These are phyloP conservation scores for sorghum (Sorghum bicolor) DNA, from an alignment of 176 grass and related monocot genomes.

Conservation along the genomic window DNA sequence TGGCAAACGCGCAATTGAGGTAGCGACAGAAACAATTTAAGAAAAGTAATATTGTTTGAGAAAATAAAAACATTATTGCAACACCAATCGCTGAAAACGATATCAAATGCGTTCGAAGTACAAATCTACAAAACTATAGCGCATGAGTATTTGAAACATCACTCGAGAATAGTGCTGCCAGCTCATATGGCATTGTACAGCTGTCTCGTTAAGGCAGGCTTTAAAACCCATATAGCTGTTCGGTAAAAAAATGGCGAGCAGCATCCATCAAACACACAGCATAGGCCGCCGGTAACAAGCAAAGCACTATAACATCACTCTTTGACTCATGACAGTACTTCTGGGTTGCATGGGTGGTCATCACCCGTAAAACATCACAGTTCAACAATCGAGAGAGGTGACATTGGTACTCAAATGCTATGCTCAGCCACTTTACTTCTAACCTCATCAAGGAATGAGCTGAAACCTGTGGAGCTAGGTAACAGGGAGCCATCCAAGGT, in stretches of 20 bases:
- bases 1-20: not conserved
- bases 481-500: constrained; percentile 43
- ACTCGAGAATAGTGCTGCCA: too few relatives aligned
- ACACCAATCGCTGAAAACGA: not conserved
- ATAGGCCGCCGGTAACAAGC: not conserved
- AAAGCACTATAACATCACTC: not conserved
- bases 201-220: not conserved
- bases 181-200: not conserved
- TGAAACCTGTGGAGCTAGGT: constrained; percentile 35
- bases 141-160: not conserved
- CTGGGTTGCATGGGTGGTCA: not conserved
- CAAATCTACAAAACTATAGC: not conserved
- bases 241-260: not conserved
- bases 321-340: not conserved
- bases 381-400: not conserved
- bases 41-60: not conserved
- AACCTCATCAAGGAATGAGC: constrained; percentile 46
- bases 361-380: not conserved
- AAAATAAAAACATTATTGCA: not conserved
- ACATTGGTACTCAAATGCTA: not conserved
- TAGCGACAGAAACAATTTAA: not conserved
- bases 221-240: not conserved
- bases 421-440: constrained; percentile 37
- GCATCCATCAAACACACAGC: not conserved
- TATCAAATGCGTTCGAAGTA: not conserved